Percentiles rank a stretch among this genome's conserved stretches.
phyloP scores from a whole-genome alignment of 805 yeast species.

The Candida michaelii region DNA sequence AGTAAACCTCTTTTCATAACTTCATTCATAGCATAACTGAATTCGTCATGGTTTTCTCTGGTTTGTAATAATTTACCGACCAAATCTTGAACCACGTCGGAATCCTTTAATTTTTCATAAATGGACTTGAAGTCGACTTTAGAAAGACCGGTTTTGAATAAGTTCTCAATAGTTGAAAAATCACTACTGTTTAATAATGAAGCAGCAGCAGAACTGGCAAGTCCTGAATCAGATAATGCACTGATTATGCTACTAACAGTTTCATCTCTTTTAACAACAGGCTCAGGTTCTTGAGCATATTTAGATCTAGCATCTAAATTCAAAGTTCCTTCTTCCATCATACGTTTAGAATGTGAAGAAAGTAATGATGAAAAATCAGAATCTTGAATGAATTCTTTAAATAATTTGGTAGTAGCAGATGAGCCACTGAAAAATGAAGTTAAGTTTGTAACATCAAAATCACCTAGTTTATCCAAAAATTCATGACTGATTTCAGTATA shows the following conservation, averaged over 20 bases:
- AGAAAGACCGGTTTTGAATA: conserved; percentile 22
- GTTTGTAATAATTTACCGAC: conserved; percentile 12
- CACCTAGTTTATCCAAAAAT: conserved; percentile 9
- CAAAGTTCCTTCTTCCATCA: conserved; percentile 16
- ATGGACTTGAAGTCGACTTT: conserved; percentile 22
- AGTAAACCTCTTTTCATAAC: conserved; percentile 16
- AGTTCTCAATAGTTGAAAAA: conserved; percentile 19
- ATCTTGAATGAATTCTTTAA: conserved; percentile 18
- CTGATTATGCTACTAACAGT: conserved; percentile 20
- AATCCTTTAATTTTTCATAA: conserved; percentile 24
- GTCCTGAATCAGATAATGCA: conserved; percentile 23
- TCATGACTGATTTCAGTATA: conserved; percentile 6
- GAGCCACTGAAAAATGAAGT: conserved; percentile 8
- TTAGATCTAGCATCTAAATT: conserved; percentile 4
- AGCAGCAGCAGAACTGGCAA: conserved; percentile 22
- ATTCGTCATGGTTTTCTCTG: conserved; percentile 16
- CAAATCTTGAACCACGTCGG: conserved; percentile 21
- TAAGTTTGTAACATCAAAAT: conserved; percentile 9
- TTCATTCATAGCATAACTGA: conserved; percentile 15
- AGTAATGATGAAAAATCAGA: conserved; percentile 16
- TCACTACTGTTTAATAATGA: conserved; percentile 23
- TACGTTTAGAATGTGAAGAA: conserved; percentile 18
- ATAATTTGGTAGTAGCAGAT: conserved; percentile 18
- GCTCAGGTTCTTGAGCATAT: not conserved
- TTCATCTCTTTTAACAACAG: conserved; percentile 11